Evolutionary conservation across 768 basidiomycete genomes (phyloP), one percentile per base, ranked within the genome.

Genomic region (Boletus barrowsii): DNA sequence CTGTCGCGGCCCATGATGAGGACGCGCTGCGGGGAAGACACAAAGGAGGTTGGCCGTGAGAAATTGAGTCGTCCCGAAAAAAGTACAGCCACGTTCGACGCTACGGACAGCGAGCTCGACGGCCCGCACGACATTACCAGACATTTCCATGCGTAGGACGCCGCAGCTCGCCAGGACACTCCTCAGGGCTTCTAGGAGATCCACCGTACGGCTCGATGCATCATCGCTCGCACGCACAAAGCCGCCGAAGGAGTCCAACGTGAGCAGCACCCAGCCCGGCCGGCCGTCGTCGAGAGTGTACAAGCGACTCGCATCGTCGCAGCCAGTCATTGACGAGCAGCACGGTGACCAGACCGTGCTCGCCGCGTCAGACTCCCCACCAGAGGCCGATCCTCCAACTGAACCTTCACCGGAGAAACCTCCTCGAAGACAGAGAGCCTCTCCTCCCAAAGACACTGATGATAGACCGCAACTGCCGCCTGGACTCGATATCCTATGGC

Each of bases 81-180:
- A 39, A 49, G 3, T 30, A 8, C 9, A 32, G 32, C 33, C 14
- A 39, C 41, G 39, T 41, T 18, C 54, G 44, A 49, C 53, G 40
- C 7, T 30, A 18, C 26, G 1, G 17, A 58, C 54, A 43, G 32
- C 43, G 54, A 51, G 57, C 54, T 52, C 57, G 44, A 24, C 32
- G 20, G 10, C 24, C 42, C 32, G 54, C 4, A 90, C 71, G 90
- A 94, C 46, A 42, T 22, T 71, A 90, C 93, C 46, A 42, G 17
- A 22, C 90, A 88, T 35, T 60, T 82, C 79, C 62, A 82, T 81
- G 59, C 82, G 81, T 62, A 77, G 85, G 55, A 78, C 81, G 42
- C 83, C 81, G 52, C 76, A 79, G 17, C 79, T 75, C 68, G 93
- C 93, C 67, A 90, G 90, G 52, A 88, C 87, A 48, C 89, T 93